Evolutionary conservation across 148 eudicot species (phyloP).

Genomic region (Nepenthes mirabilis): DNA sequence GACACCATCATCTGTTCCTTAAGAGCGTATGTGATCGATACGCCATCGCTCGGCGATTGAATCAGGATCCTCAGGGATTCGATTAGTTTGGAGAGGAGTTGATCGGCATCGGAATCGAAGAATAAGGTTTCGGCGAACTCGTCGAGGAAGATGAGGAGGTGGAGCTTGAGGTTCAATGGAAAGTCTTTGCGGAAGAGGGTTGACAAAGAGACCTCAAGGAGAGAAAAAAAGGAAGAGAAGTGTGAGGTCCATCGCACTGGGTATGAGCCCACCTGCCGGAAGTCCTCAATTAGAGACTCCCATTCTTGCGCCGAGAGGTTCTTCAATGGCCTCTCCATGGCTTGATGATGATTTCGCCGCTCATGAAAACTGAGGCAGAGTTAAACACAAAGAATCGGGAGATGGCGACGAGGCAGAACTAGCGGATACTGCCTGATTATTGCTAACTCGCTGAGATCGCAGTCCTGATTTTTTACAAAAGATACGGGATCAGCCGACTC

Average conservation of each 20-base stretch:
- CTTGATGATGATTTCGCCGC: too few relatives aligned
- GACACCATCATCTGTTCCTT: constrained; percentile 66
- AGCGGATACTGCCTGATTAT: too few relatives aligned
- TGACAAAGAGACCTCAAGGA: constrained; percentile 54
- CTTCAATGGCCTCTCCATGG: constrained; percentile 7
- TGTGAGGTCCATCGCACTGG: constrained; percentile 26
- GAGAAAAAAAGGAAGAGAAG: constrained; percentile 19
- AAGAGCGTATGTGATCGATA: constrained; percentile 24
- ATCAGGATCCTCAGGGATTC: constrained; percentile 36
- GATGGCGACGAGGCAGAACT: too few relatives aligned
- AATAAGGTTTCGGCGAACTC: constrained; percentile 15
- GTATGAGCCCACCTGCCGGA: constrained; percentile 40
- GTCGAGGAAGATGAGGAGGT: constrained; percentile 59
- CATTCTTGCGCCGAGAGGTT: constrained; percentile 55
- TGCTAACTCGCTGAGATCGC: too few relatives aligned
- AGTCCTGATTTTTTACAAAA: too few relatives aligned
- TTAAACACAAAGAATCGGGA: too few relatives aligned
- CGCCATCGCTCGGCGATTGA: constrained; percentile 54
- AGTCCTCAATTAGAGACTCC: constrained; percentile 79
- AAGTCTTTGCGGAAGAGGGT: constrained; percentile 48
- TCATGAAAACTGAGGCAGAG: too few relatives aligned
- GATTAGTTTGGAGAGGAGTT: constrained; percentile 19
- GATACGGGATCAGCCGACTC: too few relatives aligned
- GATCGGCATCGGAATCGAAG: constrained; percentile 3
- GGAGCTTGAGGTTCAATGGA: constrained; percentile 41